Evolutionary conservation across 2,329 filamentous ascomycete genomes (phyloP).

Genomic region (Akanthomyces uredinophilus): DNA sequence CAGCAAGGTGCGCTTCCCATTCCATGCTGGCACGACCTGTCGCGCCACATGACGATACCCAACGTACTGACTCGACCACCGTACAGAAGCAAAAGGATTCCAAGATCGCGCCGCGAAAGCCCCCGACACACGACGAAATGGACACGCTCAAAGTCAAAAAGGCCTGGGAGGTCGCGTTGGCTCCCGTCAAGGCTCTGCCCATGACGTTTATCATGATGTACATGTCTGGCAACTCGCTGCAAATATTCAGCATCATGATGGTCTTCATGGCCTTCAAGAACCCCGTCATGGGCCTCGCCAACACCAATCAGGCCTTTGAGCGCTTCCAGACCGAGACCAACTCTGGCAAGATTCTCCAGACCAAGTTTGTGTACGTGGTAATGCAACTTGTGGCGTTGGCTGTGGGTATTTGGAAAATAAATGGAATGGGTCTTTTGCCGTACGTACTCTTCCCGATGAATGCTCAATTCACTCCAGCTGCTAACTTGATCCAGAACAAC

Average conservation of each 20-base stretch:
- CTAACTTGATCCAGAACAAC: slow-evolving; percentile 62
- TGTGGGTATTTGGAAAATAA: slow-evolving; percentile 92
- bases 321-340: slow-evolving; percentile 83
- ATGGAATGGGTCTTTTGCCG: slow-evolving; percentile 92
- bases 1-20: slow-evolving; percentile 49
- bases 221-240: slow-evolving; percentile 97
- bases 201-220: slow-evolving; percentile 99
- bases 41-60: neutral
- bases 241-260: slow-evolving; percentile 99
- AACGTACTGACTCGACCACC: slow-evolving; percentile 10
- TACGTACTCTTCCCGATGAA: slow-evolving; percentile 43
- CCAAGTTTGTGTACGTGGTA: slow-evolving; percentile 81
- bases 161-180: slow-evolving; percentile 94
- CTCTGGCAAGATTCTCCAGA: slow-evolving; percentile 65
- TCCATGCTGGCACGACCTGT: neutral
- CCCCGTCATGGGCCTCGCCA: slow-evolving; percentile 77
- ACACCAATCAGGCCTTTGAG: slow-evolving; percentile 82
- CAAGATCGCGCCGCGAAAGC: slow-evolving; percentile 52
- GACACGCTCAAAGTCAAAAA: slow-evolving; percentile 97
- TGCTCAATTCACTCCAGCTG: neutral
- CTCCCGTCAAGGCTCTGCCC: slow-evolving; percentile 85
- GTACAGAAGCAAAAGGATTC: slow-evolving; percentile 47
- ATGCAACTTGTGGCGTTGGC: slow-evolving; percentile 82
- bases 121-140: slow-evolving; percentile 77
- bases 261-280: slow-evolving; percentile 99